phyloP scores from a whole-genome alignment of 495 filamentous ascomycete species.

The Schizothecium vesticola region DNA sequence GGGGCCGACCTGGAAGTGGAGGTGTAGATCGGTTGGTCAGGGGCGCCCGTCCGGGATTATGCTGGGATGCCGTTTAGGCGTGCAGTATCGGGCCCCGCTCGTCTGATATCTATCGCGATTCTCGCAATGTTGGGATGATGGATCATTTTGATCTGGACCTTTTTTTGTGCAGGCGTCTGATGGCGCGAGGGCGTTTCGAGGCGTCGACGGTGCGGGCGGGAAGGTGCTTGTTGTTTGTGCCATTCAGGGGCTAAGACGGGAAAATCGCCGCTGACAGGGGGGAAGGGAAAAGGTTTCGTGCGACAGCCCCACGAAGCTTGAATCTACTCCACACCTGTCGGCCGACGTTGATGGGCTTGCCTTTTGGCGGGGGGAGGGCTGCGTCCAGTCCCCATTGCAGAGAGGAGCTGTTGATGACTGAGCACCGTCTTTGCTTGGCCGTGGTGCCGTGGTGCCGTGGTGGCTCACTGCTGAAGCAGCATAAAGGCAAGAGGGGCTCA shows the following conservation, averaged over 20 bases:
- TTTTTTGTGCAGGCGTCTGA: not conserved
- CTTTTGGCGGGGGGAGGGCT: not conserved
- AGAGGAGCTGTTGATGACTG: not conserved
- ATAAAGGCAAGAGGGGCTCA: not conserved
- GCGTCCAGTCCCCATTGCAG: not conserved
- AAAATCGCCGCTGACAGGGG: not conserved
- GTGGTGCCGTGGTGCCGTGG: not conserved
- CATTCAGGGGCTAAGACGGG: not conserved
- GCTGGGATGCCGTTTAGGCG: not conserved
- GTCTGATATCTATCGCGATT: not conserved
- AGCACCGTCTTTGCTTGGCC: not conserved
- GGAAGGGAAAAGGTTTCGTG: not conserved
- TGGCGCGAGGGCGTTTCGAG: not conserved
- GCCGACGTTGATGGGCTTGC: not conserved
- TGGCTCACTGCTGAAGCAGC: no score
- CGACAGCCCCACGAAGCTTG: not conserved
- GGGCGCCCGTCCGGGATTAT: not conserved
- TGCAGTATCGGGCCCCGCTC: not conserved
- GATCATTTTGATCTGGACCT: not conserved
- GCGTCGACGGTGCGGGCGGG: not conserved
- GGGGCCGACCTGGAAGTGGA: not conserved
- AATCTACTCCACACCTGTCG: not conserved
- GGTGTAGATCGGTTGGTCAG: not conserved
- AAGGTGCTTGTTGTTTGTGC: not conserved
- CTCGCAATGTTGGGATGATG: not conserved